Evolutionary conservation across 306 rosid species (phyloP).

Genomic region (Lablab purpureus): DNA sequence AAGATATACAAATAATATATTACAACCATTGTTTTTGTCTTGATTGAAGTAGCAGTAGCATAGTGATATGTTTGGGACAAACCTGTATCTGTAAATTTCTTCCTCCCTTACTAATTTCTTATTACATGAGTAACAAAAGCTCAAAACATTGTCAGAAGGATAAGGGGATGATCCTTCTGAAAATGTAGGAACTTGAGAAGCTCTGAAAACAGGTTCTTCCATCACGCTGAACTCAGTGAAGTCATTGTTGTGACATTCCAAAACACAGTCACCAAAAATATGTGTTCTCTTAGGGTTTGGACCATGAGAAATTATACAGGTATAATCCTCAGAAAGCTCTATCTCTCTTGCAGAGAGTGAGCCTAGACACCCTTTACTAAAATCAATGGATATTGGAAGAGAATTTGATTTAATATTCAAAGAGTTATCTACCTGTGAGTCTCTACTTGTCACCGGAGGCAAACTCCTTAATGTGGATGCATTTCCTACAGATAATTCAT

Average conservation of each 20-base stretch:
- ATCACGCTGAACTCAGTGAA: slow-evolving; percentile 53
- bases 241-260: slow-evolving; percentile 76
- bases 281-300: slow-evolving; percentile 86
- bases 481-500: slow-evolving; percentile 46
- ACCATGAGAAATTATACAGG: slow-evolving; percentile 94
- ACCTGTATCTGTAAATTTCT: slow-evolving; percentile 65
- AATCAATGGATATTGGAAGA: slow-evolving; percentile 68
- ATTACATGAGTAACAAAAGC: slow-evolving; percentile 63
- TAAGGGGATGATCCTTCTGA: slow-evolving; percentile 45
- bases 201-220: slow-evolving; percentile 54
- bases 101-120: slow-evolving; percentile 63
- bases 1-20: slow-evolving; percentile 21
- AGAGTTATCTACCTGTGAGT: slow-evolving; percentile 47
- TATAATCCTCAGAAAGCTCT: slow-evolving; percentile 92
- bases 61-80: slow-evolving; percentile 38
- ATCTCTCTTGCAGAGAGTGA: slow-evolving; percentile 79
- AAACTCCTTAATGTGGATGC: slow-evolving; percentile 42
- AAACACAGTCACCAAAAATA: slow-evolving; percentile 88
- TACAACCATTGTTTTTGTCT: slow-evolving; percentile 29
- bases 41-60: not conserved
- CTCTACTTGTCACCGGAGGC: slow-evolving; percentile 38
- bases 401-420: slow-evolving; percentile 61
- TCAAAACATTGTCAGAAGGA: slow-evolving; percentile 44
- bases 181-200: slow-evolving; percentile 47
- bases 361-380: slow-evolving; percentile 55